Evolutionary conservation across 371 early-diverging fungal genomes (phyloP).

Genomic region (Mucor circinelloides): DNA sequence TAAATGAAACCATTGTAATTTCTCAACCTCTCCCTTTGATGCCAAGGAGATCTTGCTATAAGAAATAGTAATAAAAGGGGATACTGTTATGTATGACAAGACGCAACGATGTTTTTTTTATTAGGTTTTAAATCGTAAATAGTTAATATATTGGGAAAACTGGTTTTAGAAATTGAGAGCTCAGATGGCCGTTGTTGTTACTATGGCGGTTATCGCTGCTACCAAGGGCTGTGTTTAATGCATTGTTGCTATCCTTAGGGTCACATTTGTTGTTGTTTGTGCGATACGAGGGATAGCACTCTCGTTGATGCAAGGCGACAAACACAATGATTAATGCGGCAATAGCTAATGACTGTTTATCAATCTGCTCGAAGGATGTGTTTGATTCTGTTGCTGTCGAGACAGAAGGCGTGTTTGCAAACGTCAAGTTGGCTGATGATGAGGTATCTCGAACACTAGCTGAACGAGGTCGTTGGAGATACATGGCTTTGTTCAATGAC

Average conservation of each 20-base stretch:
- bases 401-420: neutral
- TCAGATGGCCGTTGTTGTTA: neutral
- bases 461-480: neutral
- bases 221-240: too few species aligned
- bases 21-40: neutral
- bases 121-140: neutral
- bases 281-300: neutral
- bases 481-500: neutral
- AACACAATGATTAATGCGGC: neutral
- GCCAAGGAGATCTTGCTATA: neutral
- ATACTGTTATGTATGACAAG: neutral
- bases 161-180: neutral
- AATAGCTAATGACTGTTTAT: neutral
- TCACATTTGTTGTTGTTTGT: neutral
- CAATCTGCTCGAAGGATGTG: neutral
- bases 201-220: neutral
- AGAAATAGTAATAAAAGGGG: neutral
- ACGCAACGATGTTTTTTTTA: neutral
- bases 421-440: neutral
- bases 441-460: neutral
- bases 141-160: conserved; percentile 5
- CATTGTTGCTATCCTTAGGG: neutral
- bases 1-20: neutral
- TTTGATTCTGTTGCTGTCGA: neutral
- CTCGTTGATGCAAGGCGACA: neutral